Conservation (phyloP, 2,329 filamentous ascomycete genomes). For the Ciborinia camelliae region DNA sequence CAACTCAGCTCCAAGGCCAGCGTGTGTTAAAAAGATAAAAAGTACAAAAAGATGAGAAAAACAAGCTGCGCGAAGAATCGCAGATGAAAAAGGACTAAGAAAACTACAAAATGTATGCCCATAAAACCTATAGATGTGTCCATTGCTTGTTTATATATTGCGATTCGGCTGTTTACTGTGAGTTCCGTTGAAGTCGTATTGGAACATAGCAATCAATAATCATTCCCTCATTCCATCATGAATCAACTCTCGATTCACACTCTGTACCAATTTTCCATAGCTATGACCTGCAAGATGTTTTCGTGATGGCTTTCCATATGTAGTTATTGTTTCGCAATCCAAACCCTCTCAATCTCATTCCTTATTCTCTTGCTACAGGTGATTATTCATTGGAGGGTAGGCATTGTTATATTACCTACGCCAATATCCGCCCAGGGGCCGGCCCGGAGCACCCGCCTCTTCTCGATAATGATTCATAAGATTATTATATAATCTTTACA, state of each 20-base stretch:
- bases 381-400: background rate
- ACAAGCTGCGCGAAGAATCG: background rate
- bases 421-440: slow-evolving; percentile 11
- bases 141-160: no score
- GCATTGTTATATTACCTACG: slow-evolving; percentile 24
- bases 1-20: slow-evolving; percentile 29
- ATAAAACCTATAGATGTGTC: slow-evolving; percentile 11
- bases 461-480: no score
- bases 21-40: background rate
- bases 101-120: slow-evolving; percentile 14
- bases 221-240: no score
- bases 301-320: slow-evolving; percentile 37
- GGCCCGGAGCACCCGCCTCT: no score
- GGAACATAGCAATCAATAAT: no score
- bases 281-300: slow-evolving; percentile 34
- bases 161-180: no score
- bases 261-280: slow-evolving; percentile 26
- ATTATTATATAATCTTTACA: no score
- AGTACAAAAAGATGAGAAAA: background rate
- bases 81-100: background rate
- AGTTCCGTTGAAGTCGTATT: no score
- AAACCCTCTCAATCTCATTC: slow-evolving; percentile 1
- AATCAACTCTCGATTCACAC: no score
- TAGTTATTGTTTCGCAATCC: slow-evolving; percentile 30
- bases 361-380: slow-evolving; percentile 3